Conservation (phyloP, 164 flowering plant species). For the Vitis labrusca region DNA sequence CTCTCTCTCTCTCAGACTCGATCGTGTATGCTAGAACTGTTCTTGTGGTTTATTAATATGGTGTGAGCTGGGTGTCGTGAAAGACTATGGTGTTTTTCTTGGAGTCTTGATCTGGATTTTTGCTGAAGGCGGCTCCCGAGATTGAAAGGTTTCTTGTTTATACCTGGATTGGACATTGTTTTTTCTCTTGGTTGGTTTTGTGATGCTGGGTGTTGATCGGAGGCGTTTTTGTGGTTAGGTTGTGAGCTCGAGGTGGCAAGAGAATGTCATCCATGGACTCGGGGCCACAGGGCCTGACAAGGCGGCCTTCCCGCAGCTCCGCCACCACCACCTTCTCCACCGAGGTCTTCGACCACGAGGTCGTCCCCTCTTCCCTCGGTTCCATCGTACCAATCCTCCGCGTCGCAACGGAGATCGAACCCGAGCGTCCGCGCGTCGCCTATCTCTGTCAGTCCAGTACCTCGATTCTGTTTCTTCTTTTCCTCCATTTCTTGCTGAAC, state of each 20-base stretch:
- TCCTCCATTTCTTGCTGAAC: neutral
- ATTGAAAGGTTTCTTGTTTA: no score
- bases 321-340: constrained; percentile 73
- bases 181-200: no score
- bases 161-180: no score
- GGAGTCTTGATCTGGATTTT: no score
- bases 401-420: constrained; percentile 82
- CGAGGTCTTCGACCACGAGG: constrained; percentile 95
- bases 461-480: neutral
- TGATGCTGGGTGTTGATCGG: no score
- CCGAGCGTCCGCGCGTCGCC: constrained; percentile 87
- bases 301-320: constrained; percentile 83
- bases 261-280: constrained; percentile 28
- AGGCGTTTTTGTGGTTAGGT: no score
- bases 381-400: constrained; percentile 88
- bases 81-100: no score
- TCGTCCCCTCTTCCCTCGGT: constrained; percentile 84
- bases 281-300: constrained; percentile 52
- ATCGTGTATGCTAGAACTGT: neutral
- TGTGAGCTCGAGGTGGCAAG: constrained; percentile 10
- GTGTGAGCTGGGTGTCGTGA: no score
- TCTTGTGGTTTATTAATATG: no score
- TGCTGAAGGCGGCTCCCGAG: no score
- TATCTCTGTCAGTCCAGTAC: constrained; percentile 70
- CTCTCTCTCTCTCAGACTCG: neutral